phyloP scores from a whole-genome alignment of 352 stramenopile species.

The Thraustochytrium sp. region DNA sequence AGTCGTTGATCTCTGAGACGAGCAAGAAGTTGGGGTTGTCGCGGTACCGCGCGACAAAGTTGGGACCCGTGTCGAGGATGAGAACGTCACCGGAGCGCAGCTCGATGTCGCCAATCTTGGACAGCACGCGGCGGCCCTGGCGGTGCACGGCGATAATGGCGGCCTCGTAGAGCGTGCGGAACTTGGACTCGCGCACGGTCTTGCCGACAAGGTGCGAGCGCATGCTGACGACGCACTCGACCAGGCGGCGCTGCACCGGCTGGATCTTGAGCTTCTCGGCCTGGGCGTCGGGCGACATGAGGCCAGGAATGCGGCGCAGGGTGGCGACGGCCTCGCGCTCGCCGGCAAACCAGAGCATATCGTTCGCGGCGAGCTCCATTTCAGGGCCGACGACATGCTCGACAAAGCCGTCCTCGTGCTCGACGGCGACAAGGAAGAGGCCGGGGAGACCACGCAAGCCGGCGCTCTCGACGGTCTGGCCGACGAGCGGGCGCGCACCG shows the following conservation, averaged over 20 bases:
- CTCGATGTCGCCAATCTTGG: slow-evolving; percentile 46
- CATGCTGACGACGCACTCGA: slow-evolving; percentile 44
- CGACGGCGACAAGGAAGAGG: slow-evolving; percentile 36
- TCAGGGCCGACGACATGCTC: slow-evolving; percentile 38
- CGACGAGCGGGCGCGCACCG: slow-evolving; percentile 17
- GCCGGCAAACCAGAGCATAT: slow-evolving; percentile 42
- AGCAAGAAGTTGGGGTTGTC: slow-evolving; percentile 44
- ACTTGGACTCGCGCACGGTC: slow-evolving; percentile 39
- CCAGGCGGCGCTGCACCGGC: slow-evolving; percentile 21
- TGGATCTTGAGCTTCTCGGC: slow-evolving; percentile 40
- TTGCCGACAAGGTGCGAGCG: slow-evolving; percentile 34
- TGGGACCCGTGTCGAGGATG: slow-evolving; percentile 40
- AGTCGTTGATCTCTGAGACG: slow-evolving; percentile 38
- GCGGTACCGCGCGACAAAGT: slow-evolving; percentile 41
- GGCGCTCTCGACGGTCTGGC: slow-evolving; percentile 33
- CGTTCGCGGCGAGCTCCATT: not conserved
- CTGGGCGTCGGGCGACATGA: slow-evolving; percentile 4
- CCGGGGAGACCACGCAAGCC: slow-evolving; percentile 40
- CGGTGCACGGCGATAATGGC: slow-evolving; percentile 45
- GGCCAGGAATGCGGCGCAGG: slow-evolving; percentile 36
- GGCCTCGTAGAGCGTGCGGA: slow-evolving; percentile 33
- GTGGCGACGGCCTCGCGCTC: slow-evolving; percentile 35
- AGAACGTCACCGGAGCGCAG: slow-evolving; percentile 38
- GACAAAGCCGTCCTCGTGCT: not conserved
- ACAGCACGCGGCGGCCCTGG: slow-evolving; percentile 36